Evolutionary conservation across 352 stramenopile species (phyloP), one percentile per base, ranked within the genome.

Genomic region (Stramenopiles sp.): DNA sequence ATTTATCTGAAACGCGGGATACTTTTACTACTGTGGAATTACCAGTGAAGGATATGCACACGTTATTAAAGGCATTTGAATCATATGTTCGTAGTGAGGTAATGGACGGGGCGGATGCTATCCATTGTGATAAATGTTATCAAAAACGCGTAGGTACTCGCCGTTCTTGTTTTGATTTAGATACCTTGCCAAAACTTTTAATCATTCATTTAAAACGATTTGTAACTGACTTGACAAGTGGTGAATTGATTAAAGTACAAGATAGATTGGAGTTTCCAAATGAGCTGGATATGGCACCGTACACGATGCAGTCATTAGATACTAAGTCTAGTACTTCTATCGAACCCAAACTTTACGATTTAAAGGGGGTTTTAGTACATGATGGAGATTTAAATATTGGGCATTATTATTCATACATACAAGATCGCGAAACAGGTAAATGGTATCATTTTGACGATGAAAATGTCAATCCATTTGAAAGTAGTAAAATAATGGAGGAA

Each of bases 151-250:
- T 95, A 78, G 90, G 90, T 0, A 92, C 94, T 80, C 95, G 95
- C 79, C 90, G 91, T 20, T 85, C 93, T 78, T 94, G 93, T 82
- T n/a, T n/a, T n/a, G 4, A 13, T 4, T 93, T 96, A 74, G 86
- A 85, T 29, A 90, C 91, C 76, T 83, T 95, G 74, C 90, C 91
- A 31, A 92, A 94, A 80, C 80, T 95, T 79, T 82, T 96, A 63
- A 93, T 90, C 69, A 82, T 96, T 31, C 91, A 96, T 81, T 85
- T 96, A 29, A 95, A 96, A 81, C 89, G 91, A 53, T 96, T 84
- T 74, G 90, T 94, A 80, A 94, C 94, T 86, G 91, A 96, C 83
- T 95, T 94, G 78, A 84, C 86, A 30, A 93, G 88, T n/a, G 88
- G 93, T 83, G 90, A 88, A 63, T 87, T 88, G 78, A 90, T 93